These are phyloP conservation scores for Calonectria honghensis DNA, from an alignment of 2,329 filamentous ascomycete species.

Conservation along the genomic window DNA sequence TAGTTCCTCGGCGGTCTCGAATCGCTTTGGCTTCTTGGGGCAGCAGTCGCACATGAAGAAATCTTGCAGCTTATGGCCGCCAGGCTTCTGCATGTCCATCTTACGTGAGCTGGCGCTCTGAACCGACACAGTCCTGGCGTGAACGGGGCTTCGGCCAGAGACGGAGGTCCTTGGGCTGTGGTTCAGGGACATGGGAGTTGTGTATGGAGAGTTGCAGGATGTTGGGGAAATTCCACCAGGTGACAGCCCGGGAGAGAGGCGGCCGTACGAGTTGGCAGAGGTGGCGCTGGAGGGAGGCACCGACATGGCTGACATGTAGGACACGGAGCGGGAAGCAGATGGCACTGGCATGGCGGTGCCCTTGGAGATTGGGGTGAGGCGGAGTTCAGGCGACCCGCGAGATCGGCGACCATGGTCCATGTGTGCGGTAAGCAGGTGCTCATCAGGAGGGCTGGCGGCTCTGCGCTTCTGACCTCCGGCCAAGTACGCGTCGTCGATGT, in stretches of 20 bases:
- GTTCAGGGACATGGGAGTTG: slow-evolving; percentile 68
- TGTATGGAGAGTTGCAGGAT: slow-evolving; percentile 70
- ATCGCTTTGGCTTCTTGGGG: slow-evolving; percentile 97
- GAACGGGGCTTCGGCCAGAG: slow-evolving; percentile 61
- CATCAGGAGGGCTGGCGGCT: slow-evolving; percentile 73
- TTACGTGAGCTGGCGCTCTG: slow-evolving; percentile 72
- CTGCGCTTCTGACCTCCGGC: slow-evolving; percentile 71
- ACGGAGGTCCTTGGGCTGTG: slow-evolving; percentile 70
- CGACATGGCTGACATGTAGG: slow-evolving; percentile 68
- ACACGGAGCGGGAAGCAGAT: slow-evolving; percentile 66
- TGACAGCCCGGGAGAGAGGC: slow-evolving; percentile 68
- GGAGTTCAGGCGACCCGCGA: slow-evolving; percentile 72
- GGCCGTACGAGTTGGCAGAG: slow-evolving; percentile 66
- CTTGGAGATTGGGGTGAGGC: slow-evolving; percentile 68
- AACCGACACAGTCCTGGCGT: slow-evolving; percentile 68
- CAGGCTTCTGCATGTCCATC: slow-evolving; percentile 69
- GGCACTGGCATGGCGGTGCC: slow-evolving; percentile 66
- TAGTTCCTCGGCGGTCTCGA: slow-evolving; percentile 88
- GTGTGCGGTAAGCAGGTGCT: slow-evolving; percentile 63
- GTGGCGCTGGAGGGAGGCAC: slow-evolving; percentile 65
- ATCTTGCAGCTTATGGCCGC: slow-evolving; percentile 70
- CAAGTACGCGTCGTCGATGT: slow-evolving; percentile 68
- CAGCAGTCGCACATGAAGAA: slow-evolving; percentile 91
- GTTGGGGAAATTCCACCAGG: slow-evolving; percentile 71
- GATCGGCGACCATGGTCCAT: slow-evolving; percentile 69